Evolutionary conservation across 768 basidiomycete species (phyloP).

Genomic region (Tubosaeta sp.): DNA sequence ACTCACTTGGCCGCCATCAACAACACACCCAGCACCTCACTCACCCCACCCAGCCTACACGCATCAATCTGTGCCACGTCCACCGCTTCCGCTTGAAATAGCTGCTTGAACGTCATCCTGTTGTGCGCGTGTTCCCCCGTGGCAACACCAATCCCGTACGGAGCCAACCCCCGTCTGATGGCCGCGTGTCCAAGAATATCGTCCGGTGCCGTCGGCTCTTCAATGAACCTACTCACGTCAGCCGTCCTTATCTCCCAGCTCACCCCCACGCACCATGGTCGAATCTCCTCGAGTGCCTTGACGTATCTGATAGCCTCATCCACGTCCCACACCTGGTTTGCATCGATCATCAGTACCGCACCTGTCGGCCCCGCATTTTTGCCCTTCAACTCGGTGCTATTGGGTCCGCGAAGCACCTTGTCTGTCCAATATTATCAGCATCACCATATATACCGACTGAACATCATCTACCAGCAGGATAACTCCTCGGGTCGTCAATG

Average conservation of each 20-base stretch:
- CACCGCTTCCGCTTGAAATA: constrained; percentile 83
- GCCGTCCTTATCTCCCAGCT: background rate
- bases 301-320: constrained; percentile 86
- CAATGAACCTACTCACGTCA: constrained; percentile 66
- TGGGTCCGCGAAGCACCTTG: constrained; percentile 41
- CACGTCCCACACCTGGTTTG: constrained; percentile 95
- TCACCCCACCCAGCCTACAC: constrained; percentile 85
- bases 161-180: constrained; percentile 73
- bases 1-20: constrained; percentile 84
- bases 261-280: constrained; percentile 22
- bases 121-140: constrained; percentile 96
- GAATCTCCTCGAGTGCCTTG: constrained; percentile 65
- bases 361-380: constrained; percentile 94
- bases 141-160: constrained; percentile 81
- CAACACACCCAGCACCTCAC: constrained; percentile 82
- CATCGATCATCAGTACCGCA: constrained; percentile 91
- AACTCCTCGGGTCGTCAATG: constrained; percentile 81
- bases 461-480: constrained; percentile 47
- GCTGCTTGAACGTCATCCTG: constrained; percentile 92
- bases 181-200: constrained; percentile 83
- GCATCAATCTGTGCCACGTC: constrained; percentile 89
- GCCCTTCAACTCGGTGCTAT: constrained; percentile 56
- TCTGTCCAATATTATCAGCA: constrained; percentile 24
- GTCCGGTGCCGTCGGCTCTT: constrained; percentile 91
- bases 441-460: background rate